Evolutionary conservation across 169 alveolate genomes (phyloP), one percentile per base, ranked within the genome.

Genomic region (Babesia bigemina): DNA sequence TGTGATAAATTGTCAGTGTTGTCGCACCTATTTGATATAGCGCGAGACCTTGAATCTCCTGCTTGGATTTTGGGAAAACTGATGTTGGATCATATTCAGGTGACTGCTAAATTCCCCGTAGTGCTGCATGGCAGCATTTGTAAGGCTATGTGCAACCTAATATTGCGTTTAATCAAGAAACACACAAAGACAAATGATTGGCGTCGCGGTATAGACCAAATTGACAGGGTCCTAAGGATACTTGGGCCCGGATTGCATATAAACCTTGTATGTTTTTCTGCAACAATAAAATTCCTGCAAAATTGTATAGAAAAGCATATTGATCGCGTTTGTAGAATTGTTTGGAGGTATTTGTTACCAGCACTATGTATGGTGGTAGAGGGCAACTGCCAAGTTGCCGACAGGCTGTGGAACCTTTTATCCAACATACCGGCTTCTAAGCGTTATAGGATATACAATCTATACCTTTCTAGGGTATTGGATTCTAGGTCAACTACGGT

Each of bases 361-460:
- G 39, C 60, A 21, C 24, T 81, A 50, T 45, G 67, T 19, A 21
- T 69, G n/a, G 67, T 76, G 36, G 52, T 56, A 28, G 88, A 81
- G 33, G 78, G 88, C 17, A 81, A 81, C 50, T 81, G 70, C 57
- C 88, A 81, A 44, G 49, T 81, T 2, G 10, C 56, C 39, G 84
- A 59, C 36, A 50, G 79, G 42, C 55, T 81, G 42, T 81, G 88
- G 88, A 33, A 21, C 14, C 26, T 81, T 0, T 42, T 81, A 16
- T 45, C 52, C 0, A 53, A 16, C 2, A 17, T 81, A 17, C 70
- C 84, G n/a, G 63, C 84, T 0, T 63, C 79, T 0, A 76, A 81
- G 47, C 66, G 88, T 12, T 81, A 81, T 36, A 36, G 72, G 28
- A 65, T 81, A n/a, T 81, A 81, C 44, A 16, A 44, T 11, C 50